Base-by-base conservation (phyloP, 257 asterid genomes). In the Rauvolfia tetraphylla region DNA sequence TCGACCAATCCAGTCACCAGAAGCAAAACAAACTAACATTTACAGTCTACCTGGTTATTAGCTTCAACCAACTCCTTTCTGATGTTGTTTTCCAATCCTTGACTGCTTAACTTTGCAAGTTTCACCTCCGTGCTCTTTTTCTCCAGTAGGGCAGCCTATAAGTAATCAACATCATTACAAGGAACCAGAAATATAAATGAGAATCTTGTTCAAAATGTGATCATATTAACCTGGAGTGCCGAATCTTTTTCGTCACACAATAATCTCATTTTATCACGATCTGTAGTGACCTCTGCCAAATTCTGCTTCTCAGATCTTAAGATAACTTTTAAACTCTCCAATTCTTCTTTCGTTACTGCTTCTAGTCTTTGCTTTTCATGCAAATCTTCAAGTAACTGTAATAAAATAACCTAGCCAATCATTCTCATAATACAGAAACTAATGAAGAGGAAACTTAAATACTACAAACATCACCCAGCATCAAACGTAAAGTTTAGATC, bases 311-410 rank as follows among this genome's bases (percentile, higher is more conserved):
- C 97, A n/a, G 92, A 85, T 85, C 87, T 90, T 78, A 87, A 79
- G 54, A 73, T 65, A 72, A 83, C 89, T 84, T 83, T 87, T 81
- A 95, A 61, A 80, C 78, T 81, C 78, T 93, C 96, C 76, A 93
- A 44, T 76, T 91, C 97, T 75, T 91, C 97, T 75, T 83, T 84
- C 84, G 86, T 80, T 62, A 83, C 83, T 76, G 80, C 66, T 85
- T 89, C 97, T 76, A 89, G 89, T 76, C 78, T 90, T 81, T 86
- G 88, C 84, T 88, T 90, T 84, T 86, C 98, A 44, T 79, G 88
- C 61, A 91, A 74, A 77, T 93, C 91, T 75, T 91, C 96, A 83
- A 87, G 88, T 86, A 95, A 85, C 99, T 95, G 85, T 57, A 78
- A 66, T 78, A 76, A 80, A 76, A 81, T 81, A 84, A 81, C 81